These are phyloP conservation scores for Podospora pseudoanserina DNA, from an alignment of 495 filamentous ascomycete genomes.

Conservation along the genomic window DNA sequence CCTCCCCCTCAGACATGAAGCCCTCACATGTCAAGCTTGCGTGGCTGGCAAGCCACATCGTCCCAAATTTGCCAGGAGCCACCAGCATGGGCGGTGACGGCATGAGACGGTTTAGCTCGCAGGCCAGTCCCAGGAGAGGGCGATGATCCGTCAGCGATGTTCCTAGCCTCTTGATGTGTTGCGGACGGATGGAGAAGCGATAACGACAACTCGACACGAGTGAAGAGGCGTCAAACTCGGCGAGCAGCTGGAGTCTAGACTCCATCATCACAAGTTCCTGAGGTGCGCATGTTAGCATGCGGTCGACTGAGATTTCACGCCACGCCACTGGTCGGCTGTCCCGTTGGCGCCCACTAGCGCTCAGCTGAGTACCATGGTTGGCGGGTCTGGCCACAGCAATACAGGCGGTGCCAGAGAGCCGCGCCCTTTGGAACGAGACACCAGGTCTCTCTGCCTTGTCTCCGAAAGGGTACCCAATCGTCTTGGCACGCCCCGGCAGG, in stretches of 20 bases:
- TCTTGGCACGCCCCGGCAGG: neutral
- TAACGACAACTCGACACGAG: neutral
- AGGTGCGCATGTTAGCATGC: neutral
- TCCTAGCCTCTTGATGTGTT: neutral
- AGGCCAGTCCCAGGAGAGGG: neutral
- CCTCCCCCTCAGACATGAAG: neutral
- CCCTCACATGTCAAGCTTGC: conserved; percentile 9
- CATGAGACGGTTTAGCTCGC: conserved; percentile 4
- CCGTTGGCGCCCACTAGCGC: conserved; percentile 8
- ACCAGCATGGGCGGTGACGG: neutral
- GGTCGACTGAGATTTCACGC: neutral
- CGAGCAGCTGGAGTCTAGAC: neutral
- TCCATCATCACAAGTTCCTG: neutral
- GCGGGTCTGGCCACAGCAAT: neutral
- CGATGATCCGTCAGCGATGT: conserved; percentile 7
- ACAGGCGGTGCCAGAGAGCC: neutral
- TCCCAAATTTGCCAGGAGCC: neutral
- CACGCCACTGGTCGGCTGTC: neutral
- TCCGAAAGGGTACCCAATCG: neutral
- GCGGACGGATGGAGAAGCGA: neutral
- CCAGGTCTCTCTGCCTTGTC: conserved; percentile 4
- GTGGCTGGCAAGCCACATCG: conserved; percentile 6
- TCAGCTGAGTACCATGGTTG: conserved; percentile 1
- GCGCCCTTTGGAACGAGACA: conserved; percentile 3
- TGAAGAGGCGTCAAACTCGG: conserved; percentile 6